Percentiles rank a stretch among this genome's conserved stretches.
These are phyloP conservation scores for Colletotrichum theobromicola DNA, from an alignment of 2,329 filamentous ascomycete genomes.

Conservation along the genomic window DNA sequence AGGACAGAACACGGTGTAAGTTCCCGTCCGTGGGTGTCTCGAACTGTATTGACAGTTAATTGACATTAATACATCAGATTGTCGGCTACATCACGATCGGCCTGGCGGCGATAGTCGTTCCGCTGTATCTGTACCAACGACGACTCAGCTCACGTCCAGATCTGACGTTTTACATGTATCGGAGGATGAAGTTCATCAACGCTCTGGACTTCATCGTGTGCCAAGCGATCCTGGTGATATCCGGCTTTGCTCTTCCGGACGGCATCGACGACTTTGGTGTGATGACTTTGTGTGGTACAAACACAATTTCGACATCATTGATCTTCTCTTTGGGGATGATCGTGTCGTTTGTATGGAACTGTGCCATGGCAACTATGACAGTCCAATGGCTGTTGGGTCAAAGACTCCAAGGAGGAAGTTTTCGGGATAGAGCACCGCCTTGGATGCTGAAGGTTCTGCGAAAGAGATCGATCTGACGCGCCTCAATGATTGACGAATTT, in stretches of 20 bases:
- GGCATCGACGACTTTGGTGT: slow-evolving; percentile 15
- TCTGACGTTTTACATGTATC: slow-evolving; percentile 10
- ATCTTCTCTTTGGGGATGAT: slow-evolving; percentile 19
- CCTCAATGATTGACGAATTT: not conserved
- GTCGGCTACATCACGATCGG: slow-evolving; percentile 1
- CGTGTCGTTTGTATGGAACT: slow-evolving; percentile 15
- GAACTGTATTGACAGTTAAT: not conserved
- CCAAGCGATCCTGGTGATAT: slow-evolving; percentile 15
- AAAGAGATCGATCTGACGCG: not conserved
- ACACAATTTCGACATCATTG: not conserved
- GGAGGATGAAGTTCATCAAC: slow-evolving; percentile 8
- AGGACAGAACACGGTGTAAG: slow-evolving; percentile 10
- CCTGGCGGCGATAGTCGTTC: not conserved
- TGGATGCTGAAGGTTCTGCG: slow-evolving; percentile 16
- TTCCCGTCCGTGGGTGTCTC: not conserved
- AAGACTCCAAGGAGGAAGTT: not conserved
- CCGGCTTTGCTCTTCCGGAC: slow-evolving; percentile 13
- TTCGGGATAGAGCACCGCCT: slow-evolving; percentile 4
- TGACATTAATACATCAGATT: not conserved
- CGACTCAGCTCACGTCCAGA: not conserved
- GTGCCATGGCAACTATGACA: slow-evolving; percentile 17
- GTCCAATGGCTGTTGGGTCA: slow-evolving; percentile 14
- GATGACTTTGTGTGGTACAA: slow-evolving; percentile 13
- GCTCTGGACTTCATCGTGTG: slow-evolving; percentile 8
- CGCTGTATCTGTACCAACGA: slow-evolving; percentile 10